These are phyloP conservation scores for Glaciozyma martinii DNA, from an alignment of 768 basidiomycete species.

Conservation along the genomic window DNA sequence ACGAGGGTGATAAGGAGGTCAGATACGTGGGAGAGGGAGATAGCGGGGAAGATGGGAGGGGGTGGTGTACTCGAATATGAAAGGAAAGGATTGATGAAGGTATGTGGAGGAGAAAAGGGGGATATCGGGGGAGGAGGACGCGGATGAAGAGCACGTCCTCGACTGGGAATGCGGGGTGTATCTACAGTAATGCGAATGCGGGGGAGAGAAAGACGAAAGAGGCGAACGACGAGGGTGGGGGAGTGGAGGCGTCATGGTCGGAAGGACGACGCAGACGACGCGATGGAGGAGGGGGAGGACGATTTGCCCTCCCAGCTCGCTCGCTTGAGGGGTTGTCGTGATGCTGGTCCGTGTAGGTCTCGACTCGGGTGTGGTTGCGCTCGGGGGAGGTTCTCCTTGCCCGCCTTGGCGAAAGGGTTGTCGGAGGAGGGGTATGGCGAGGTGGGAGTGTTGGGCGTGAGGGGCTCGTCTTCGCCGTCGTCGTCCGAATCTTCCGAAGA, in stretches of 20 bases:
- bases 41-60: too few relatives aligned
- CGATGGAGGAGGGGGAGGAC: neutral
- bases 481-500: constrained; percentile 8
- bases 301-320: constrained; percentile 29
- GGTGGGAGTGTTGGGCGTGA: constrained; percentile 28
- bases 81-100: too few relatives aligned
- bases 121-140: too few relatives aligned
- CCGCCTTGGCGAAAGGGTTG: constrained; percentile 45
- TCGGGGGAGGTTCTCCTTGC: constrained; percentile 38
- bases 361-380: neutral
- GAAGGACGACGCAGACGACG: neutral
- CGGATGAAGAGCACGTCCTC: too few relatives aligned
- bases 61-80: too few relatives aligned
- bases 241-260: constrained; percentile 5
- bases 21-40: too few relatives aligned
- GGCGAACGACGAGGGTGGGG: constrained; percentile 3
- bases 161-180: neutral
- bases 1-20: too few relatives aligned
- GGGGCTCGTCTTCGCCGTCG: constrained; percentile 24
- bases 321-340: constrained; percentile 19
- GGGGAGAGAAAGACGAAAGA: neutral
- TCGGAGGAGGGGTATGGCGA: constrained; percentile 35
- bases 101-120: too few relatives aligned
- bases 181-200: neutral
- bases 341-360: neutral